Evolutionary conservation across 176 grass and related monocot species (phyloP).

Genomic region (barley (Hordeum vulgare)): DNA sequence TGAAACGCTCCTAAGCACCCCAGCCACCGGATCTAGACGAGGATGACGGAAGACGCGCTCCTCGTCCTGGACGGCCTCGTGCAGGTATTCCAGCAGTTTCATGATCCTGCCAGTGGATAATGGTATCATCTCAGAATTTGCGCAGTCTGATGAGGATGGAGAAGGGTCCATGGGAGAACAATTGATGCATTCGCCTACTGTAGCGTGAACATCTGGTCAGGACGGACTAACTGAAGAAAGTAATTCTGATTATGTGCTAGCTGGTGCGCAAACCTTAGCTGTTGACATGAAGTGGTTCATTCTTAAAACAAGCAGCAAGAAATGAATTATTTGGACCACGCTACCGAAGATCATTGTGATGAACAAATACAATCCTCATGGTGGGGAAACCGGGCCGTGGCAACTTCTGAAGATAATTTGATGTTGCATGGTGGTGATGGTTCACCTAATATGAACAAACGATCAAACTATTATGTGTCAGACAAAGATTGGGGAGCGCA

Average conservation of each 20-base stretch:
- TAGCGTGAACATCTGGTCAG: slow-evolving; percentile 9
- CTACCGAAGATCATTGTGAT: background rate
- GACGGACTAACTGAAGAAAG: background rate
- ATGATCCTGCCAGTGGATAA: no score
- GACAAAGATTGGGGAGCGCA: no score
- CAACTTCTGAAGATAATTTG: slow-evolving; percentile 18
- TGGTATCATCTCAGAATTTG: background rate
- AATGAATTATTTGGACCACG: background rate
- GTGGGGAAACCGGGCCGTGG: background rate
- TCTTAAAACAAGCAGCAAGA: background rate
- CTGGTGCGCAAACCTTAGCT: background rate
- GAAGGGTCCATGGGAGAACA: no score
- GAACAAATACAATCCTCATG: background rate
- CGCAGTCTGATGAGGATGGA: background rate
- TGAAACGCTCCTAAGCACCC: no score
- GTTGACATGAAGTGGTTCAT: background rate
- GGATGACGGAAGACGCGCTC: background rate
- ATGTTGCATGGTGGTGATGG: background rate
- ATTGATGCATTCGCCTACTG: background rate
- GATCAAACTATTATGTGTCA: slow-evolving; percentile 20
- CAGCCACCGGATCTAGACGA: no score
- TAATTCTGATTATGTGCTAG: background rate
- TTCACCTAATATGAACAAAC: background rate
- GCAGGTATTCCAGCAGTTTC: slow-evolving; percentile 22
- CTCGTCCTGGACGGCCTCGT: slow-evolving; percentile 14